Evolutionary conservation across 768 basidiomycete genomes (phyloP), one percentile per base, ranked within the genome.

Genomic region (Cyclocybe aegerita): DNA sequence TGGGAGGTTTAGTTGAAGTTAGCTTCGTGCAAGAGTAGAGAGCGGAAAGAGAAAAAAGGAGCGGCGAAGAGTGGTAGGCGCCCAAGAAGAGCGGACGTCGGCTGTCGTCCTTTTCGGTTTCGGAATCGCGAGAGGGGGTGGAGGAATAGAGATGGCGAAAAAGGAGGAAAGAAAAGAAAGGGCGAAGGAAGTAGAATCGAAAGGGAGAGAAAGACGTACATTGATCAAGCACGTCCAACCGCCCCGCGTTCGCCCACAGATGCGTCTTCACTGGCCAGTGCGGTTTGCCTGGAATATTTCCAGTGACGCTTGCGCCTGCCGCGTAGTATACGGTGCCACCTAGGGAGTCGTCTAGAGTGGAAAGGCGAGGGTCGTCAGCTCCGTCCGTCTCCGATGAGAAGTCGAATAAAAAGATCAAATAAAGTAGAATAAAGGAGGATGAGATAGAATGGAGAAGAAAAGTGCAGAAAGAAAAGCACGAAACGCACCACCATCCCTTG

Each of bases 231-330:
- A 69, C 64, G 55, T 89, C 85, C 31, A 96, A 70, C 48, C 87
- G 74, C 3, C 93, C 93, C 0, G 85, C 86, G 57, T 97, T 96
- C 40, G 90, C 55, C 78, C 90, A 97, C 0, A 75, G 57, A 60
- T 97, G 93, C 0, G 81, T 64, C 59, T 93, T 93, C 17, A 94
- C 64, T 0, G 93, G 93, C 93, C 93, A 95, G n/a, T 88, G 72
- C 0, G 83, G 73, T 61, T 82, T 88, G 42, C 61, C 65, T 0
- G 90, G 90, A 32, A 96, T 70, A 57, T 91, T 77, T 1, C 87
- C 82, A 37, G 95, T 78, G 40, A 94, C 52, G 56, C 88, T 90
- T 3, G 84, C 64, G 0, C 93, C 93, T 0, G 83, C 70, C 0
- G 92, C 81, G 78, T 89, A 95, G 63, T 81, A 86, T 15, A 92